Conservation (phyloP, 2,329 filamentous ascomycete genomes). For the Pseudogymnoascus sp. region DNA sequence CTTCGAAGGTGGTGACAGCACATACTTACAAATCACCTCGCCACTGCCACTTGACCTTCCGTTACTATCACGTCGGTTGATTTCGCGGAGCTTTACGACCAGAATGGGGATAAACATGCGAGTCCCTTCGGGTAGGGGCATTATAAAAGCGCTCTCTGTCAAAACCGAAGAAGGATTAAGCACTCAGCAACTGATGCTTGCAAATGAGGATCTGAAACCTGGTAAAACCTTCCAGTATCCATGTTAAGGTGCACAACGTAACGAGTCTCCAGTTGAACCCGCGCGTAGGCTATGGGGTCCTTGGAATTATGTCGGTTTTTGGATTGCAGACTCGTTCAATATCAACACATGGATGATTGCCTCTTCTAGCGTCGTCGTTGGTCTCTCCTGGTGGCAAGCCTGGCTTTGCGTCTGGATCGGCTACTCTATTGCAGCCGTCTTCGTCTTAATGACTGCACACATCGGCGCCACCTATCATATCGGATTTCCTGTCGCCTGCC, state of each 20-base stretch:
- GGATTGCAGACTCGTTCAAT: slow-evolving; percentile 79
- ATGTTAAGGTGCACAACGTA: slow-evolving; percentile 16
- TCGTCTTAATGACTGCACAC: slow-evolving; percentile 69
- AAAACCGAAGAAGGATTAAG: slow-evolving; percentile 68
- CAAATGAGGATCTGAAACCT: slow-evolving; percentile 71
- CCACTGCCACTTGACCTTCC: not conserved
- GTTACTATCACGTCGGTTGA: not conserved
- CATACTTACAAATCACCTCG: not conserved
- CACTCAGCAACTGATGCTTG: slow-evolving; percentile 73
- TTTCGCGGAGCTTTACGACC: not conserved
- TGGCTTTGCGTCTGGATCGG: slow-evolving; percentile 85
- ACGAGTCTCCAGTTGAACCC: slow-evolving; percentile 56
- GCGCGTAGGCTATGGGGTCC: slow-evolving; percentile 73
- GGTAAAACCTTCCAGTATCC: slow-evolving; percentile 27
- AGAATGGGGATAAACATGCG: not conserved
- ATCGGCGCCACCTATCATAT: slow-evolving; percentile 85
- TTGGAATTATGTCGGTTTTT: slow-evolving; percentile 84
- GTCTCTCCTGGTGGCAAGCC: slow-evolving; percentile 85
- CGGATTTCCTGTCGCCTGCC: slow-evolving; percentile 71
- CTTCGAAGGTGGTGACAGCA: not conserved
- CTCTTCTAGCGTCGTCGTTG: slow-evolving; percentile 67
- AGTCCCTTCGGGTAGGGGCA: not conserved
- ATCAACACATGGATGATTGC: slow-evolving; percentile 95
- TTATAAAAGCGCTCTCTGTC: slow-evolving; percentile 49
- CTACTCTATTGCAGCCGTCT: slow-evolving; percentile 66